Base-by-base conservation (phyloP, 495 filamentous ascomycete species). In the Aspergillus ellipticus region DNA sequence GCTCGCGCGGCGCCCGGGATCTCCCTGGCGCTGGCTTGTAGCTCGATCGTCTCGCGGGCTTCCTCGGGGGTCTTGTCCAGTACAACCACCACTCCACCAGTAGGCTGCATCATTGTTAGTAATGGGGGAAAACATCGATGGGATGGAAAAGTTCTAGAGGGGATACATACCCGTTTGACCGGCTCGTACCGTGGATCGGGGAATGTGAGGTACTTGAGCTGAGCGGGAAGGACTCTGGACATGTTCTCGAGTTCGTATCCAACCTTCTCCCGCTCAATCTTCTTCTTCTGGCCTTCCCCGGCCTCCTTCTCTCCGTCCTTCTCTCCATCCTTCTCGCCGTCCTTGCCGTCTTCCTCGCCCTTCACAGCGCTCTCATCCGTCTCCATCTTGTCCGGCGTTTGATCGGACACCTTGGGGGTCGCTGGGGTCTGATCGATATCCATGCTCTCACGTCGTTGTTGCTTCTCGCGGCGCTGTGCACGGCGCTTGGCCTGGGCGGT, bases 171-270 rank as follows among this genome's bases (percentile, higher is more conserved):
- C 79, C 95, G 90, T 78, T 97, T 97, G 48, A 97, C 92, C 26
- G 95, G 93, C 79, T 89, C 87, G 69, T 96, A 97, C 53, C 95
- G 84, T 19, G 86, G 84, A 59, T 88, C 83, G 29, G 79, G 76
- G 80, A 97, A 96, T 66, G 82, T 95, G 66, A 97, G 92, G 68
- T 90, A 97, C 73, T 93, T 96, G 63, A 96, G 81, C 76, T 99
- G 95, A 52, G 84, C 87, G 1, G 93, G 95, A 19, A 99, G 81
- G 28, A 97, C 92, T 53, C 95, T 80, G 29, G 89, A 92, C 91
- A 99, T 92, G 77, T 99, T 99, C 66, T 96, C 90, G 52, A 97
- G 76, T 58, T 95, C 90, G 66, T 94, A 97, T 47, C 95, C 94
- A 45, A 95, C 84, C 80, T 95, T 96, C 73, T 98, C 94, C 74